phyloP scores from a whole-genome alignment of 2,329 filamentous ascomycete genomes.

The Botrytis elliptica region DNA sequence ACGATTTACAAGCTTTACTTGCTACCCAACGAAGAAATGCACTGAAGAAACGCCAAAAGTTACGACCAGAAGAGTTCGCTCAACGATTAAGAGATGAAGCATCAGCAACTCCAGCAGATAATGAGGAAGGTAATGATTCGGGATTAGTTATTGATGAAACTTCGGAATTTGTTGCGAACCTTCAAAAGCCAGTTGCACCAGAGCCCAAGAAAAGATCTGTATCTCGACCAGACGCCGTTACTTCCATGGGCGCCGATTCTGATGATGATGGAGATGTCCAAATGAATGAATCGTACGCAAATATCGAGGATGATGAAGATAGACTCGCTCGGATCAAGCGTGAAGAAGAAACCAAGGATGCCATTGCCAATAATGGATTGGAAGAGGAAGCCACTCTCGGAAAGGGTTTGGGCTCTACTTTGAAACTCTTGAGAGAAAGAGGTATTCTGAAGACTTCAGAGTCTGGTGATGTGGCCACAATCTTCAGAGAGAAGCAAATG shows the following conservation, averaged over 20 bases:
- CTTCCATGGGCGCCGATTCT: constrained; percentile 47
- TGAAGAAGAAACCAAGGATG: constrained; percentile 48
- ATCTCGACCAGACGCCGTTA: constrained; percentile 43
- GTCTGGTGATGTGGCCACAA: constrained; percentile 62
- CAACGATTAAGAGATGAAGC: constrained; percentile 69
- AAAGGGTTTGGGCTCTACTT: constrained; percentile 75
- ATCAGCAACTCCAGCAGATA: constrained; percentile 54
- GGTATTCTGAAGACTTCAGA: constrained; percentile 70
- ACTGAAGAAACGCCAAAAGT: constrained; percentile 88
- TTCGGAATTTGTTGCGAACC: constrained; percentile 85
- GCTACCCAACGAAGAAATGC: constrained; percentile 79
- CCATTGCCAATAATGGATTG: constrained; percentile 67
- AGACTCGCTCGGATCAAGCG: constrained; percentile 50
- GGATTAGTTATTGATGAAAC: constrained; percentile 95
- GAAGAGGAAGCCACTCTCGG: constrained; percentile 82
- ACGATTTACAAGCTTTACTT: constrained; percentile 84
- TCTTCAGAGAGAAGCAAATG: constrained; percentile 67
- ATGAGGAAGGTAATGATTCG: constrained; percentile 50
- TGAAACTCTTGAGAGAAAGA: constrained; percentile 80
- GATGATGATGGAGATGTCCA: constrained; percentile 43
- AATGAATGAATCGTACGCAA: constrained; percentile 40
- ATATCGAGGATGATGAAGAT: constrained; percentile 47
- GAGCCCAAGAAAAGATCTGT: constrained; percentile 46
- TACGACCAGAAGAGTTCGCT: constrained; percentile 82
- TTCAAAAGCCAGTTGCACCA: constrained; percentile 65